A percentile compares a stretch with the other conserved stretches of the same genome.
Conservation (phyloP, 1,139 yeast species). For the Pichia sp. region DNA sequence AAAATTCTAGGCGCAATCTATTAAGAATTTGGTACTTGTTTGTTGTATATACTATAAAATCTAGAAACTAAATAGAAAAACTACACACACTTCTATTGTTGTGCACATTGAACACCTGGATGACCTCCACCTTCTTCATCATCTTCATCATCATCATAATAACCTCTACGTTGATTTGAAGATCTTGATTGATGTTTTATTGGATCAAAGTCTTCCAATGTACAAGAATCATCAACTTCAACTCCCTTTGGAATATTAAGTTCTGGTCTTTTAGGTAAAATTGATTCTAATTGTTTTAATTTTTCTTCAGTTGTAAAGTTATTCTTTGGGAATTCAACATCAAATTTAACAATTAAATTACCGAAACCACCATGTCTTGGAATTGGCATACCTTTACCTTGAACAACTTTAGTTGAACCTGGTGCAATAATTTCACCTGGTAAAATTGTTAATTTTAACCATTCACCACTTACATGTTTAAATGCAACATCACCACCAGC, state of each 20-base stretch:
- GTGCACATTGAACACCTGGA: conserved; percentile 84
- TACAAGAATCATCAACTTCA: conserved; percentile 73
- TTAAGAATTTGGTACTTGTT: not conserved
- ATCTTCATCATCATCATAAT: conserved; percentile 50
- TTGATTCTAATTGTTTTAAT: conserved; percentile 54
- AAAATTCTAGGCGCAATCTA: not conserved
- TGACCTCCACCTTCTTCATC: conserved; percentile 57
- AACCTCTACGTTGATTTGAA: conserved; percentile 35
- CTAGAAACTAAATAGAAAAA: not conserved
- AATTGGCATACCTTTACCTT: conserved; percentile 94
- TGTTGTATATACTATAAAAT: not conserved
- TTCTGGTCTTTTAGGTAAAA: conserved; percentile 60
- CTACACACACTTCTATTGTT: conserved; percentile 42
- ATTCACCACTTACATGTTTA: conserved; percentile 84
- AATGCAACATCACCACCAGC: conserved; percentile 92
- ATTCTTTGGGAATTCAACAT: conserved; percentile 62
- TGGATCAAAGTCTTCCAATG: conserved; percentile 58
- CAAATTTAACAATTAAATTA: conserved; percentile 64
- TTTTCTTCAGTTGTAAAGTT: conserved; percentile 62
- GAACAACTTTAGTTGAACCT: conserved; percentile 72
- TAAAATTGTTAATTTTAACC: conserved; percentile 69
- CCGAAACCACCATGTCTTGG: conserved; percentile 72
- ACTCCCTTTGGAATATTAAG: conserved; percentile 54
- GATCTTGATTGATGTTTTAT: conserved; percentile 43
- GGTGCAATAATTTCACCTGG: conserved; percentile 96